Evolutionary conservation across 2,329 filamentous ascomycete species (phyloP), one percentile per base, ranked within the genome.

Genomic region (Exophiala calicioides): DNA sequence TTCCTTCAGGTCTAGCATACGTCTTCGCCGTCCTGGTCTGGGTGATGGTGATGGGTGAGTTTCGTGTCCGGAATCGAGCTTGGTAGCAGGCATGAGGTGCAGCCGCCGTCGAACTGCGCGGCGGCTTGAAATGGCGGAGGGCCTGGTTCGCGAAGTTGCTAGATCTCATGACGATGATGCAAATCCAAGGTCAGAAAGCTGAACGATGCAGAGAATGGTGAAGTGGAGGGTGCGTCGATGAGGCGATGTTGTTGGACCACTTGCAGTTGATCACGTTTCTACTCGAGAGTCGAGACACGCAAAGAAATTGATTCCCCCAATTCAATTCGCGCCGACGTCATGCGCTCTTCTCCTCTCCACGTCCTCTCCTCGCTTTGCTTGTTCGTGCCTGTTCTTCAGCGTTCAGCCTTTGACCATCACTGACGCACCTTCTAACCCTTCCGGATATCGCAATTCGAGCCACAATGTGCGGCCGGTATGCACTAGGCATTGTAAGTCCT

Each of bases 391-490:
- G 26, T 27, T 7, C 18, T 12, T 13, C 8, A 20, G 20, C 9
- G 5, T 24, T 4, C 18, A 23, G 15, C 19, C 30, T 10, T 34
- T 33, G 18, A 20, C 15, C 26, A 26, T 23, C 32, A 13, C 32
- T 18, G 5, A 21, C 41, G 41, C 36, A 44, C 36, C 19, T 21
- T 21, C 21, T 5, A 30, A 23, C 18, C 26, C 19, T 23, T 10
- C 27, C 23, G n/a, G n/a, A 18, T 18, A 13, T 15, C 9, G 13
- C 20, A 12, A 12, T 5, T 16, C n/a, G 10, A 18, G 31, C n/a
- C 46, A 65, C 35, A 6, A 87, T 87, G 84, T 87, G 84, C 63
- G 84, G 84, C 13, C 74, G 84, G 49, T 87, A 87, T 62, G 80
- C 76, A 16, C 64, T 86, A 53, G 76, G 78, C 35, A 69, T 83